Conservation (phyloP, 2,329 filamentous ascomycete species). For the Dactylellina leptospora region DNA sequence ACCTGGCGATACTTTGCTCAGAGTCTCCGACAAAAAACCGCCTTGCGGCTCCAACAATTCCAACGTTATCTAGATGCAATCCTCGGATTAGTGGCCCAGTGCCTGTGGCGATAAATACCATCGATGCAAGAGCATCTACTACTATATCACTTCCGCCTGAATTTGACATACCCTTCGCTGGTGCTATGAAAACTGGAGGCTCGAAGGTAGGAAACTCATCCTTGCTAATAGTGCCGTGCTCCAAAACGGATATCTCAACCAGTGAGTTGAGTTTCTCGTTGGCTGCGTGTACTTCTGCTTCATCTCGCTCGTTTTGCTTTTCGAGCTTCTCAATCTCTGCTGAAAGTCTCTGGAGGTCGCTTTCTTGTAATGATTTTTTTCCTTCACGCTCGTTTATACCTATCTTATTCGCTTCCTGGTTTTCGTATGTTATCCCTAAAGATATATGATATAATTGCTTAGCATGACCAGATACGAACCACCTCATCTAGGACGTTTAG, state of each 20-base stretch:
- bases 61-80: not conserved
- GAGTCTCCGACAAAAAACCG: not conserved
- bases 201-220: not conserved
- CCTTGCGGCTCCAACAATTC: not conserved
- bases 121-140: no score
- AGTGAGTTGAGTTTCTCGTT: not conserved
- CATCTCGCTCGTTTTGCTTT: not conserved
- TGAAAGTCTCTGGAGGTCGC: not conserved
- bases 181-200: not conserved
- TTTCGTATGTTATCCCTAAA: not conserved
- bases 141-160: no score
- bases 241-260: not conserved
- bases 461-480: not conserved
- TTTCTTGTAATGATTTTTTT: not conserved
- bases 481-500: not conserved
- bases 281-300: not conserved
- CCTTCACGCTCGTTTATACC: not conserved
- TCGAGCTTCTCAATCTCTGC: not conserved
- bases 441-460: not conserved
- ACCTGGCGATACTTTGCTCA: not conserved
- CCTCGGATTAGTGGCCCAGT: not conserved
- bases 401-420: not conserved
- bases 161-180: not conserved
- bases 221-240: not conserved
- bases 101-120: no score